phyloP scores from a whole-genome alignment of 257 asterid genomes.

The Pogostemon cablin region DNA sequence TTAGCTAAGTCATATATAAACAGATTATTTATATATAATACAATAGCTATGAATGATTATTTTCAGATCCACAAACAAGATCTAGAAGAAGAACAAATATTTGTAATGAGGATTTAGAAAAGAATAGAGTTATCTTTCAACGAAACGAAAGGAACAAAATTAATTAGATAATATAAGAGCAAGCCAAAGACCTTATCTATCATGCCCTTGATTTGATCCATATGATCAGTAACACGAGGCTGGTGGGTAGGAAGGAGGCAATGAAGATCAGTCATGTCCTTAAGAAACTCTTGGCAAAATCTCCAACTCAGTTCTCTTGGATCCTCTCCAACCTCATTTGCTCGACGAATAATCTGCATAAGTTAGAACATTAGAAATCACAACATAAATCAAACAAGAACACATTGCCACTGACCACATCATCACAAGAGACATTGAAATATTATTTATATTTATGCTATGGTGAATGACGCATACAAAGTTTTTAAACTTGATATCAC shows the following conservation, averaged over 20 bases:
- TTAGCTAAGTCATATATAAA: constrained; percentile 27
- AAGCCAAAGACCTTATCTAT: constrained; percentile 61
- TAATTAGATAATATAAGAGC: neutral
- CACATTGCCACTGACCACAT: neutral
- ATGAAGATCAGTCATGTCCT: constrained; percentile 84
- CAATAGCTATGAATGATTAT: neutral
- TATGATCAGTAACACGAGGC: constrained; percentile 63
- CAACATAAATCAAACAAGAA: neutral
- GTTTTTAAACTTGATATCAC: neutral
- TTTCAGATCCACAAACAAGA: neutral
- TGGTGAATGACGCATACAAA: neutral
- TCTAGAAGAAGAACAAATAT: neutral
- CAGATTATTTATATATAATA: neutral
- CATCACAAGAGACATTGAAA: constrained; percentile 1
- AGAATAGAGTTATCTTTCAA: neutral
- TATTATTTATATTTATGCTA: neutral
- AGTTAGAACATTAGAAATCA: constrained; percentile 23
- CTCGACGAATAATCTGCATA: constrained; percentile 75
- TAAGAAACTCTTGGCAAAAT: constrained; percentile 78
- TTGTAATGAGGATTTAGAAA: constrained; percentile 13
- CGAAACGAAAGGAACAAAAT: neutral
- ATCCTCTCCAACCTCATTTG: constrained; percentile 65
- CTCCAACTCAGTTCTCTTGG: constrained; percentile 66
- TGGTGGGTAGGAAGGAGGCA: constrained; percentile 81
- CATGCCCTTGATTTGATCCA: constrained; percentile 76